Evolutionary conservation across 2,329 filamentous ascomycete genomes (phyloP).

Genomic region (Moelleriella libera): DNA sequence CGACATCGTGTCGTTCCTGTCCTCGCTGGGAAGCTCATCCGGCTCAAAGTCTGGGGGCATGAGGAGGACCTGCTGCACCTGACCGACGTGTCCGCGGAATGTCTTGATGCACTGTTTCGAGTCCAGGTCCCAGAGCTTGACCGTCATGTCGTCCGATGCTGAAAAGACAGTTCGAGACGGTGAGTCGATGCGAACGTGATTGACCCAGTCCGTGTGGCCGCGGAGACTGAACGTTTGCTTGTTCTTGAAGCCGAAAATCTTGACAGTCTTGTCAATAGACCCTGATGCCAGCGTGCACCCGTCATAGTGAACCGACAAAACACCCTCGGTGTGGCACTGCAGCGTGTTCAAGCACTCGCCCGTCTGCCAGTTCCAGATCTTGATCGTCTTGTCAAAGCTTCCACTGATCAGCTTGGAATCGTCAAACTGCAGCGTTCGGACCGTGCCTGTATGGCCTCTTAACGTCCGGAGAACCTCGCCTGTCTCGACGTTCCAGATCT

Average conservation of each 20-base stretch:
- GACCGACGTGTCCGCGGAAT: slow-evolving; percentile 84
- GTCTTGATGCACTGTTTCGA: slow-evolving; percentile 60
- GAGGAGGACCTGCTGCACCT: slow-evolving; percentile 81
- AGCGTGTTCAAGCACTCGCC: slow-evolving; percentile 76
- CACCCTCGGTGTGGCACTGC: slow-evolving; percentile 63
- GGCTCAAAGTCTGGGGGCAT: slow-evolving; percentile 82
- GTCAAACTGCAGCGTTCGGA: slow-evolving; percentile 86
- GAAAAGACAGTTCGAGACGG: slow-evolving; percentile 77
- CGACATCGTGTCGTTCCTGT: slow-evolving; percentile 40
- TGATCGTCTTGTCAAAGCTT: slow-evolving; percentile 74
- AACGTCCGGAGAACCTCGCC: slow-evolving; percentile 78
- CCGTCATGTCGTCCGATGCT: slow-evolving; percentile 82
- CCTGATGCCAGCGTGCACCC: slow-evolving; percentile 74
- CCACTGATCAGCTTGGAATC: slow-evolving; percentile 84
- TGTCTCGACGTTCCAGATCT: slow-evolving; percentile 89
- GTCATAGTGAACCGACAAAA: slow-evolving; percentile 81
- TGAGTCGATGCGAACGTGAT: slow-evolving; percentile 79
- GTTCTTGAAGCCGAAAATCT: slow-evolving; percentile 83
- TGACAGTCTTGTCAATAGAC: slow-evolving; percentile 78
- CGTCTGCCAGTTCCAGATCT: slow-evolving; percentile 94
- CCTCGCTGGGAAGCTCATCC: slow-evolving; percentile 44
- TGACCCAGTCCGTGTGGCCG: slow-evolving; percentile 90
- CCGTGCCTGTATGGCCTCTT: slow-evolving; percentile 65
- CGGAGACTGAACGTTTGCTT: slow-evolving; percentile 67
- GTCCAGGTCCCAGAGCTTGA: slow-evolving; percentile 87